Percentiles rank a stretch among this genome's conserved stretches.
Evolutionary conservation across 2,329 filamentous ascomycete genomes (phyloP).

Genomic region (Colletotrichum spinosum): DNA sequence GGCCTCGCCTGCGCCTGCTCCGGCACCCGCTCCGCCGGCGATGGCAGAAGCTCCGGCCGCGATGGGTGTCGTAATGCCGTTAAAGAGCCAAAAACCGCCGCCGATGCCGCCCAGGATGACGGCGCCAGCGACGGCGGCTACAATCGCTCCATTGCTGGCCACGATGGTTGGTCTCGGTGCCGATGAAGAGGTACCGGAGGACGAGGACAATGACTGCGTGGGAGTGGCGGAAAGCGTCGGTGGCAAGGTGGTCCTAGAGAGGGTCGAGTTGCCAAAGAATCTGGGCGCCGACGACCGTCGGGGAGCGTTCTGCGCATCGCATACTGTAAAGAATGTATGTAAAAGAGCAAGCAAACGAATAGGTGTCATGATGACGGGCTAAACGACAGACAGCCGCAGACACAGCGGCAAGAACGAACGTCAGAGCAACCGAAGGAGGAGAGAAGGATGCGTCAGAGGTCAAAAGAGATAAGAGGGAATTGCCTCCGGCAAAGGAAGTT

Average conservation of each 20-base stretch:
- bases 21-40: neutral
- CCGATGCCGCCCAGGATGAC: neutral
- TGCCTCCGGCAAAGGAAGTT: no score
- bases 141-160: neutral
- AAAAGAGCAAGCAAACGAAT: neutral
- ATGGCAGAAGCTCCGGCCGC: neutral
- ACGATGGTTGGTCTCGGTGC: neutral
- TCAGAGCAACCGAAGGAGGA: no score
- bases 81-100: neutral
- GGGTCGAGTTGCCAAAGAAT: neutral
- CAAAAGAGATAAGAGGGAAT: no score
- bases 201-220: no score
- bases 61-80: neutral
- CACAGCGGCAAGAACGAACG: no score
- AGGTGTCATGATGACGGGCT: neutral
- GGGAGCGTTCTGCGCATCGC: neutral
- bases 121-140: neutral
- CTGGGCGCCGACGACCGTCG: neutral
- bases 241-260: neutral
- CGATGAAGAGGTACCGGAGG: neutral
- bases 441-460: no score
- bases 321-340: neutral
- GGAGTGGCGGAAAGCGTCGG: no score
- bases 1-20: no score
- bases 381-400: neutral